A percentile compares a stretch with the other conserved stretches of the same genome.
Evolutionary conservation across 2,329 filamentous ascomycete species (phyloP).

Genomic region (Curvularia verruculosa): DNA sequence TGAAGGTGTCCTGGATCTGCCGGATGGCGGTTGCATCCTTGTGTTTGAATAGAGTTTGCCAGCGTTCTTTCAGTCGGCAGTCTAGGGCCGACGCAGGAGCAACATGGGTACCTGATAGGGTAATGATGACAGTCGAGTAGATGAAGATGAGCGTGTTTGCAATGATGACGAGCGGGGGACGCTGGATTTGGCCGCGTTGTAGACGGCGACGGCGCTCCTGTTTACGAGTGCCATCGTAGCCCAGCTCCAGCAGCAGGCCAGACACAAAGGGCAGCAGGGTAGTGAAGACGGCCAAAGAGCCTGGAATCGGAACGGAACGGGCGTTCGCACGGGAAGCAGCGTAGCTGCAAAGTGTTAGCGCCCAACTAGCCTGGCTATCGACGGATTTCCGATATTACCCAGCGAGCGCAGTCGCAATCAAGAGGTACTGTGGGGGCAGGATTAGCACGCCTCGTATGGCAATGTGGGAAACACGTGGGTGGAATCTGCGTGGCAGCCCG

Average conservation of each 20-base stretch:
- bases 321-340: constrained; percentile 37
- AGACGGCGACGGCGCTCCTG: constrained; percentile 37
- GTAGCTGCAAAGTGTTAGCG: constrained; percentile 32
- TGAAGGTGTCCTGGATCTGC: constrained; percentile 67
- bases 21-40: constrained; percentile 61
- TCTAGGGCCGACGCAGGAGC: constrained; percentile 47
- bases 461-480: neutral
- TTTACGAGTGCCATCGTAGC: constrained; percentile 44
- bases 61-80: constrained; percentile 64
- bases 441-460: constrained; percentile 9
- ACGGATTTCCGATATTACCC: constrained; percentile 28
- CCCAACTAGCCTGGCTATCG: neutral
- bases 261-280: constrained; percentile 52
- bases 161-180: constrained; percentile 47
- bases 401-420: constrained; percentile 49
- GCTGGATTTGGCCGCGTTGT: constrained; percentile 42
- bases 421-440: constrained; percentile 47
- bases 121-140: constrained; percentile 53
- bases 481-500: neutral
- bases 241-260: constrained; percentile 51
- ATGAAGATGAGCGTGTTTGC: constrained; percentile 49
- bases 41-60: constrained; percentile 60
- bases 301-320: constrained; percentile 52
- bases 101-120: constrained; percentile 53
- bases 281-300: constrained; percentile 49